phyloP scores from a whole-genome alignment of 768 basidiomycete genomes.

The Pulveroboletus sp. region DNA sequence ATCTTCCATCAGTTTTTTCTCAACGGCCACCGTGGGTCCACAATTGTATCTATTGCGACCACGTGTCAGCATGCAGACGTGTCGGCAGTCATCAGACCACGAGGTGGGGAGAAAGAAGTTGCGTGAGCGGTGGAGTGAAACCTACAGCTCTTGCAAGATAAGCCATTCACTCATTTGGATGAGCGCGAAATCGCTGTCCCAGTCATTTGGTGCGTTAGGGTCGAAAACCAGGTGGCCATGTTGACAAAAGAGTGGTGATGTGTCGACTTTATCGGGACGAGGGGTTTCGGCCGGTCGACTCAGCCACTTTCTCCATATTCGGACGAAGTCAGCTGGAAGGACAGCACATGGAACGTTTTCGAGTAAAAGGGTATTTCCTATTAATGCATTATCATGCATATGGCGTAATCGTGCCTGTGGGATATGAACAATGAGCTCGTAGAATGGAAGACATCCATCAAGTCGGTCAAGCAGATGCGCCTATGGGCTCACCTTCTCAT shows the following conservation, averaged over 20 bases:
- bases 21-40: constrained; percentile 49
- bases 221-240: constrained; percentile 64
- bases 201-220: constrained; percentile 55
- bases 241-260: constrained; percentile 57
- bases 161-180: constrained; percentile 66
- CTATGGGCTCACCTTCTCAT: constrained; percentile 60
- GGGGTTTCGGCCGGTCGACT: constrained; percentile 46
- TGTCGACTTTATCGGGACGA: constrained; percentile 63
- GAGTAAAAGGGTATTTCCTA: constrained; percentile 40
- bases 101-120: constrained; percentile 3
- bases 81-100: constrained; percentile 1
- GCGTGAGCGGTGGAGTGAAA: constrained; percentile 11
- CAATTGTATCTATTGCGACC: constrained; percentile 46
- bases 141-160: constrained; percentile 53
- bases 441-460: constrained; percentile 12
- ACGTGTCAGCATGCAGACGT: constrained; percentile 16
- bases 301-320: constrained; percentile 68
- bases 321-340: constrained; percentile 57
- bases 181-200: constrained; percentile 51
- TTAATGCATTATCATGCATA: constrained; percentile 54
- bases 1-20: constrained; percentile 31
- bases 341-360: constrained; percentile 53
- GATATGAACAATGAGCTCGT: constrained; percentile 11
- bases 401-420: constrained; percentile 57
- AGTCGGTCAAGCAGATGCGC: not conserved